Conservation (phyloP, 306 rosid species). For the Prunus mume region DNA sequence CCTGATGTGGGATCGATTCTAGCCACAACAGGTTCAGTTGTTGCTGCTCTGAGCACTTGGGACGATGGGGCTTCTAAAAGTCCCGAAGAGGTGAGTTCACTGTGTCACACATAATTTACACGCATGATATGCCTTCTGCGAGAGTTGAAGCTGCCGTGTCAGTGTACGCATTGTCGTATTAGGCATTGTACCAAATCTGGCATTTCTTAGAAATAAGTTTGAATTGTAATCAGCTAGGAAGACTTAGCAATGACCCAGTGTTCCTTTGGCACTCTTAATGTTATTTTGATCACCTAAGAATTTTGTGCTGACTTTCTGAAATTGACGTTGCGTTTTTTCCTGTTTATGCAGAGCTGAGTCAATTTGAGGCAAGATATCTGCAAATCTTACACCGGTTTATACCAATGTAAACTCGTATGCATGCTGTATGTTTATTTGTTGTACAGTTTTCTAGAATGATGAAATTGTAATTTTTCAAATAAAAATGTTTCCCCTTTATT, state of each 20-base stretch:
- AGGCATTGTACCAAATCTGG: neutral
- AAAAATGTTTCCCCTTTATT: neutral
- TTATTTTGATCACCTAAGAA: neutral
- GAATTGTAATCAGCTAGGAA: neutral
- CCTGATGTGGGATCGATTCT: conserved; percentile 76
- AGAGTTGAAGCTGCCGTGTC: no score
- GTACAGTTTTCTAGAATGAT: neutral
- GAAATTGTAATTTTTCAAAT: neutral
- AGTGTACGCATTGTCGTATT: no score
- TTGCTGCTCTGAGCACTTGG: conserved; percentile 75
- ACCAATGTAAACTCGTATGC: neutral
- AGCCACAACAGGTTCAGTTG: conserved; percentile 79
- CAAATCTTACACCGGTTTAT: neutral
- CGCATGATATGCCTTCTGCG: neutral
- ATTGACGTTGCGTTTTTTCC: neutral
- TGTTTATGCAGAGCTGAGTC: neutral
- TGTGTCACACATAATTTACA: neutral
- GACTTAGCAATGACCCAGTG: neutral
- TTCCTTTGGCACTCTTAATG: neutral
- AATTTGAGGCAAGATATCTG: neutral
- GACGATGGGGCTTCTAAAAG: conserved; percentile 46
- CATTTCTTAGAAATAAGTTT: no score
- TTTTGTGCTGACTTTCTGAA: neutral
- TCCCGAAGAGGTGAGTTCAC: conserved; percentile 32
- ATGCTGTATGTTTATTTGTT: neutral